Conservation (phyloP, 139 green algal species). For the Gonium pectorale region DNA sequence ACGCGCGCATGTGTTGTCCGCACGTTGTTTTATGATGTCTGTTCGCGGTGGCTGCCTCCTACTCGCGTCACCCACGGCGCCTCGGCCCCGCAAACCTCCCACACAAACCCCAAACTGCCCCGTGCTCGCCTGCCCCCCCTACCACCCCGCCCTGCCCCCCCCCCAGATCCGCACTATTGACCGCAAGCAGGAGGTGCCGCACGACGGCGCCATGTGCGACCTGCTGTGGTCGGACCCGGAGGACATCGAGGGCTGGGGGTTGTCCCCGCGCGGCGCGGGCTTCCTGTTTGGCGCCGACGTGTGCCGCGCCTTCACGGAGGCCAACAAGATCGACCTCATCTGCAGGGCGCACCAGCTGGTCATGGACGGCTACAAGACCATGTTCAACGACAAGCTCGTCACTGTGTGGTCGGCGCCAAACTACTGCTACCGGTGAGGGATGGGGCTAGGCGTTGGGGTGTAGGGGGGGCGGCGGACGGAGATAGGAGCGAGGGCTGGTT, state of each 20-base stretch:
- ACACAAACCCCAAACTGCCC: background rate
- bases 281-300: conserved; percentile 98
- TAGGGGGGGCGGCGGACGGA: too few species aligned
- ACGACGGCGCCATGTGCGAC: conserved; percentile 99
- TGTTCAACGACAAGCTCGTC: conserved; percentile 97
- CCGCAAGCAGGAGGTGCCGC: conserved; percentile 98
- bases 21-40: too few species aligned
- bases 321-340: conserved; percentile 83
- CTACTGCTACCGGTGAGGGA: conserved; percentile 97
- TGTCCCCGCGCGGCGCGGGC: conserved; percentile 83
- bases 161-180: conserved; percentile 95
- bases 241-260: conserved; percentile 97
- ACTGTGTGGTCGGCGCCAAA: conserved; percentile 99
- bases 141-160: background rate
- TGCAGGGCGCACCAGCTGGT: conserved; percentile 90
- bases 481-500: too few species aligned
- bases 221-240: conserved; percentile 98
- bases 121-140: background rate
- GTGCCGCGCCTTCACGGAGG: conserved; percentile 85
- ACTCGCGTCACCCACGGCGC: too few species aligned
- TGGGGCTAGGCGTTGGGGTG: background rate
- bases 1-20: too few species aligned
- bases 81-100: too few species aligned
- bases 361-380: conserved; percentile 99
- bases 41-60: too few species aligned